phyloP scores from a whole-genome alignment of 2,329 filamentous ascomycete genomes.

The Tolypocladium paradoxum region DNA sequence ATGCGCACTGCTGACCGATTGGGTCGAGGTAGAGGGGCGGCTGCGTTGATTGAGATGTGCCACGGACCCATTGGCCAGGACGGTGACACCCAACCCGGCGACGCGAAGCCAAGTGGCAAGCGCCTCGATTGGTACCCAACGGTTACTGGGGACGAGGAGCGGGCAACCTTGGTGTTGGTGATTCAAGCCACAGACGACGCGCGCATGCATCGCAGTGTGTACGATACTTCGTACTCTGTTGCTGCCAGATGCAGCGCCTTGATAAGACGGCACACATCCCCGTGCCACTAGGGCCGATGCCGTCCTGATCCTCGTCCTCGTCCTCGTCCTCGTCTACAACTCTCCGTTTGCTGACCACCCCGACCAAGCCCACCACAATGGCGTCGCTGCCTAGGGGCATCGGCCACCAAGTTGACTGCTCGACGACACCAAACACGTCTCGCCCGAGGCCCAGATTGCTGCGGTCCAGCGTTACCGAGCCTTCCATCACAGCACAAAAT shows the following conservation, averaged over 20 bases:
- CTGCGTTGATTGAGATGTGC: background rate
- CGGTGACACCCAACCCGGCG: background rate
- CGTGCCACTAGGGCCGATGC: background rate
- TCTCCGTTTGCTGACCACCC: background rate
- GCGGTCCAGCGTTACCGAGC: slow-evolving; percentile 44
- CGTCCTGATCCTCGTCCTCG: background rate
- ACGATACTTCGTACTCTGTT: background rate
- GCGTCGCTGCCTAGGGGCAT: background rate
- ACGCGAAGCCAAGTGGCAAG: background rate
- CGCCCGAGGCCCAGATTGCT: slow-evolving; percentile 20
- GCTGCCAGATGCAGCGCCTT: background rate
- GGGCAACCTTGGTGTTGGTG: background rate
- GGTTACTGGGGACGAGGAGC: background rate
- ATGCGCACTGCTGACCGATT: too few relatives aligned
- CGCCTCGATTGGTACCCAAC: background rate
- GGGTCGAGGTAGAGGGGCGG: background rate
- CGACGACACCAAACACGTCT: background rate
- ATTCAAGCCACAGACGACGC: background rate
- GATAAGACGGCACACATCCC: background rate
- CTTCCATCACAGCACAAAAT: slow-evolving; percentile 46
- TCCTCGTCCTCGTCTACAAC: background rate
- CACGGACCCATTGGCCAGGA: background rate
- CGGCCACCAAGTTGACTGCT: background rate
- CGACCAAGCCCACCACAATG: background rate
- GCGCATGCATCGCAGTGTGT: background rate